A percentile compares a stretch with the other conserved stretches of the same genome.
Conservation (phyloP, 1,139 yeast species). For the Diutina sp. region DNA sequence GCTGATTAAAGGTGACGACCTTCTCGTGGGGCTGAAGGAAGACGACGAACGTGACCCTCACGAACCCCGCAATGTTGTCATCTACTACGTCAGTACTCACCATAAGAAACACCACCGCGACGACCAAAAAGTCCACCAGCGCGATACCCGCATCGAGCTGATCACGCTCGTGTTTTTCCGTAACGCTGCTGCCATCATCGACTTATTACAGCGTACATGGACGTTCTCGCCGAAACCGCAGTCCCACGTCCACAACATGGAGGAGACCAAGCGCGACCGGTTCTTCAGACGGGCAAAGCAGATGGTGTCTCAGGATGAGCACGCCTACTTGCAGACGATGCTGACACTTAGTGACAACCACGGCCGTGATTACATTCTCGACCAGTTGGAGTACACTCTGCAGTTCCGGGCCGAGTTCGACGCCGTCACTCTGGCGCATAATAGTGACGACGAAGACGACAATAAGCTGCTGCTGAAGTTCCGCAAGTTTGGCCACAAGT, state of each 20-base stretch:
- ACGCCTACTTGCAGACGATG: background rate
- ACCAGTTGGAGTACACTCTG: background rate
- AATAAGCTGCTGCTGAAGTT: background rate
- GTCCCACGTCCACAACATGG: background rate
- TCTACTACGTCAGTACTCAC: background rate
- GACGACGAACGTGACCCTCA: background rate
- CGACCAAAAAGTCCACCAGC: background rate
- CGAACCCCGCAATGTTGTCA: background rate
- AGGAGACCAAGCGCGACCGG: background rate
- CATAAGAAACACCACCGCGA: background rate
- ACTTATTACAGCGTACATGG: background rate
- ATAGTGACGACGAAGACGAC: background rate
- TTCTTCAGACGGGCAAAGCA: background rate
- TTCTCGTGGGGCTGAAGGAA: background rate
- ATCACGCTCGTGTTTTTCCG: background rate
- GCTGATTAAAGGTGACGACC: constrained; percentile 36
- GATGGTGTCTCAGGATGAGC: background rate
- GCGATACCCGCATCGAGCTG: background rate
- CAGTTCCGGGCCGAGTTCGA: background rate
- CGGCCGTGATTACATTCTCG: background rate
- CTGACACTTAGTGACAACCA: background rate
- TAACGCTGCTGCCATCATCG: background rate
- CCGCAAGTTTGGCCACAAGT: background rate
- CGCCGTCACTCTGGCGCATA: background rate
- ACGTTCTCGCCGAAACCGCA: background rate